Conservation (phyloP, 352 stramenopile species). For the Achlya hypogyna region DNA sequence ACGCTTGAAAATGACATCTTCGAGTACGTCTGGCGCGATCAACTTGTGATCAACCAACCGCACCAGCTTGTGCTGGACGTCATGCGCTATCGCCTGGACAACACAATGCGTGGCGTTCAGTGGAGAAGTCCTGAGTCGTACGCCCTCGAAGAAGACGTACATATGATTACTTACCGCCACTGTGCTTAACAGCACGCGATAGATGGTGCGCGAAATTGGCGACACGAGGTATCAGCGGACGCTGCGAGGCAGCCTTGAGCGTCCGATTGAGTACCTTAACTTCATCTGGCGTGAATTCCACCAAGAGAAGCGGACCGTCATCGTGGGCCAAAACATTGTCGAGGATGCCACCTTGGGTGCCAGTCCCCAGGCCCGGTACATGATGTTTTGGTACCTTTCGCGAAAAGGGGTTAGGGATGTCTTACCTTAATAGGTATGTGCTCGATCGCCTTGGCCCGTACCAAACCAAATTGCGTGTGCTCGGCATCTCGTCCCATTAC, state of each 20-base stretch:
- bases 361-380: neutral
- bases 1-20: neutral
- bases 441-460: neutral
- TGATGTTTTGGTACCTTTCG: slow-evolving; percentile 15
- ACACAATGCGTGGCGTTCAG: neutral
- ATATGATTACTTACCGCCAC: neutral
- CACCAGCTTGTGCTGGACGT: neutral
- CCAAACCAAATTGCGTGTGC: slow-evolving; percentile 2
- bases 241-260: neutral
- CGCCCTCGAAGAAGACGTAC: neutral
- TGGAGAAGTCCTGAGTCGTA: neutral
- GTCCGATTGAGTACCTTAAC: slow-evolving; percentile 11
- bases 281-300: slow-evolving; percentile 19
- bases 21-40: neutral
- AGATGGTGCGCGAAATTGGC: slow-evolving; percentile 8
- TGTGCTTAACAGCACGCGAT: neutral
- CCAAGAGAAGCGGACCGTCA: neutral
- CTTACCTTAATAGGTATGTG: neutral
- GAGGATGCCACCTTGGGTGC: neutral
- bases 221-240: slow-evolving; percentile 8
- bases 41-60: neutral
- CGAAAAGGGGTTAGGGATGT: neutral
- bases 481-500: slow-evolving; percentile 9
- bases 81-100: neutral
- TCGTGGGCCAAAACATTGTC: slow-evolving; percentile 14